Base-by-base conservation (phyloP, 495 filamentous ascomycete species). In the Staphylotrichum tortipilum region DNA sequence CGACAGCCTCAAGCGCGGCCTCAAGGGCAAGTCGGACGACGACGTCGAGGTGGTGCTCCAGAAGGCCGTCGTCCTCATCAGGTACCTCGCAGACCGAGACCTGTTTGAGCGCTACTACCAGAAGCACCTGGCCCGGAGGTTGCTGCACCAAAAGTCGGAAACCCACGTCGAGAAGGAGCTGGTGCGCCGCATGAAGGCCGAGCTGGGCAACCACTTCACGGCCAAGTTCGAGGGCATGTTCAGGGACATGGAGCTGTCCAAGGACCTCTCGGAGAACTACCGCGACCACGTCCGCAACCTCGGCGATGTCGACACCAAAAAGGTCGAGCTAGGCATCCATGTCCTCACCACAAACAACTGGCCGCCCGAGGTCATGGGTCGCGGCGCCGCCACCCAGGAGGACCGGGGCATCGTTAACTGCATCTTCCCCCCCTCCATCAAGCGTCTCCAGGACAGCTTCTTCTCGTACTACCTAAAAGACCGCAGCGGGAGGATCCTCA, bases 81-180 rank as follows among this genome's bases (percentile, higher is more conserved):
- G 88, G 24, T 95, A 95, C 45, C 74, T 99, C 34, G 75, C 79
- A 26, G 91, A 96, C 55, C 91, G 95, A 67, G 94, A 97, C 64
- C 80, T 95, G 56, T 99, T 97, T 50, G 94, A 99, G 65, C 76
- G 86, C 2, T 97, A 99, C 68, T 97, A 97, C 71, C 96, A 97
- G 72, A 97, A 95, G 63, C 92, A 99, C 70, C 76, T 99, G 0
- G 88, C 86, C 28, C 80, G 84, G 46, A 79, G 94, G 12, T 68
- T 99, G 34, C 70, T 99, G 18, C 86, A 88, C 76, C 82, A 83
- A 55, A 89, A 89, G 44, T 88, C 89, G 1, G 78, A 89, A 49
- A 94, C 86, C 58, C 85, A 85, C 61, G 84, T 84, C 1, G 92
- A 99, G 68, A 86, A 90, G 60, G 84, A 91, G 54, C 95, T 99